Conservation (phyloP, 1,284 basidiomycete species). For the Xerocomus amazonicus region DNA sequence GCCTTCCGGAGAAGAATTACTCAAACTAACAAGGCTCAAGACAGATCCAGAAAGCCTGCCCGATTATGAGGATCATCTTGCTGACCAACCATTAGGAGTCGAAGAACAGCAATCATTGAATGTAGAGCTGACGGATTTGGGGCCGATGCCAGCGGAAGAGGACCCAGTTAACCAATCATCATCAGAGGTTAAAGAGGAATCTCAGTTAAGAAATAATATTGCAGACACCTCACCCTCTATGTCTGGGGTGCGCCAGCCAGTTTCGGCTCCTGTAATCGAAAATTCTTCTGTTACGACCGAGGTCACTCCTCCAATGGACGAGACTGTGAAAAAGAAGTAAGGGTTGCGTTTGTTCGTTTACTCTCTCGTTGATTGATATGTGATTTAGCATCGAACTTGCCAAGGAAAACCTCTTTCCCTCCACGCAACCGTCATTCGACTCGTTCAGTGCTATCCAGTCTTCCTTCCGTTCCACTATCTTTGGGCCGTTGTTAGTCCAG, state of each 20-base stretch:
- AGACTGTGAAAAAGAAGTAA: conserved; percentile 28
- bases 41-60: conserved; percentile 39
- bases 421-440: conserved; percentile 20
- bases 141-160: neutral
- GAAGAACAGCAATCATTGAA: conserved; percentile 1
- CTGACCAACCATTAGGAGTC: conserved; percentile 12
- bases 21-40: conserved; percentile 44
- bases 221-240: conserved; percentile 1
- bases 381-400: conserved; percentile 37
- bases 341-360: neutral
- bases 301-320: conserved; percentile 7
- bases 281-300: neutral
- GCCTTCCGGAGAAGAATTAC: conserved; percentile 44
- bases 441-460: conserved; percentile 19
- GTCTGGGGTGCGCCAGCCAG: conserved; percentile 3
- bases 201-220: conserved; percentile 3
- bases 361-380: conserved; percentile 4
- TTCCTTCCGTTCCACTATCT: conserved; percentile 45
- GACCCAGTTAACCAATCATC: neutral
- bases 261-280: neutral
- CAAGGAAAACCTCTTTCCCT: conserved; percentile 46
- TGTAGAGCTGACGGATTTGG: neutral
- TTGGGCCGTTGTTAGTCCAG: conserved; percentile 51
- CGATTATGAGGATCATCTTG: conserved; percentile 54
- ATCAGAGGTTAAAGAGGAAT: conserved; percentile 1